Evolutionary conservation across 352 stramenopile genomes (phyloP).

Genomic region (Phytophthora multivora): DNA sequence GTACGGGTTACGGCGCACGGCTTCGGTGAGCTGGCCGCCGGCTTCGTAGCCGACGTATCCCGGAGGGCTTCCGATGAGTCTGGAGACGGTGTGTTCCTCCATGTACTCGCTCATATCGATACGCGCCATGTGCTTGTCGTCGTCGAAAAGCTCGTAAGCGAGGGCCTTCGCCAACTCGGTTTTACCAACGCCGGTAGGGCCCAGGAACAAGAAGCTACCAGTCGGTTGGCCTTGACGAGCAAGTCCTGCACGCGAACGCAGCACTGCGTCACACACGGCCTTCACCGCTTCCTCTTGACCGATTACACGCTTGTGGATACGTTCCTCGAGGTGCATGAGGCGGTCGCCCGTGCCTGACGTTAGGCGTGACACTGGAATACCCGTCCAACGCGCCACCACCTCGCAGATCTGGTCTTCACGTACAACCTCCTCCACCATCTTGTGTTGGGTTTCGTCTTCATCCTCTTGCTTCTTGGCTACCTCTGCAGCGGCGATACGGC

Average conservation of each 20-base stretch:
- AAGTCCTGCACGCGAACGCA: slow-evolving; percentile 93
- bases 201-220: slow-evolving; percentile 96
- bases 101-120: slow-evolving; percentile 99
- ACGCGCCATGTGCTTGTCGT: slow-evolving; percentile 94
- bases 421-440: slow-evolving; percentile 88
- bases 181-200: slow-evolving; percentile 96
- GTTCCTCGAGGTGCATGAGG: slow-evolving; percentile 82
- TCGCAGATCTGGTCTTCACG: slow-evolving; percentile 89
- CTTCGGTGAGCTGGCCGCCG: slow-evolving; percentile 96
- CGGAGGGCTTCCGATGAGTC: slow-evolving; percentile 94
- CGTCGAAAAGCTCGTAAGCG: slow-evolving; percentile 95
- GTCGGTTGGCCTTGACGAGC: slow-evolving; percentile 87
- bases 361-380: slow-evolving; percentile 88
- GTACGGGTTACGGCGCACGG: slow-evolving; percentile 95
- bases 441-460: slow-evolving; percentile 56
- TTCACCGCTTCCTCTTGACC: slow-evolving; percentile 94
- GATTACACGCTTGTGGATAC: slow-evolving; percentile 92
- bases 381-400: slow-evolving; percentile 91
- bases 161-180: slow-evolving; percentile 95
- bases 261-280: slow-evolving; percentile 91
- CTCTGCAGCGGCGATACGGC: slow-evolving; percentile 84
- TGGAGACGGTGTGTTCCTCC: slow-evolving; percentile 94
- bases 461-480: slow-evolving; percentile 67
- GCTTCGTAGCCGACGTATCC: slow-evolving; percentile 96
- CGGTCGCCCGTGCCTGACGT: slow-evolving; percentile 79